Percentiles rank a stretch among this genome's conserved stretches.
phyloP scores from a whole-genome alignment of 2,329 filamentous ascomycete species.

The Exophiala spinifera region DNA sequence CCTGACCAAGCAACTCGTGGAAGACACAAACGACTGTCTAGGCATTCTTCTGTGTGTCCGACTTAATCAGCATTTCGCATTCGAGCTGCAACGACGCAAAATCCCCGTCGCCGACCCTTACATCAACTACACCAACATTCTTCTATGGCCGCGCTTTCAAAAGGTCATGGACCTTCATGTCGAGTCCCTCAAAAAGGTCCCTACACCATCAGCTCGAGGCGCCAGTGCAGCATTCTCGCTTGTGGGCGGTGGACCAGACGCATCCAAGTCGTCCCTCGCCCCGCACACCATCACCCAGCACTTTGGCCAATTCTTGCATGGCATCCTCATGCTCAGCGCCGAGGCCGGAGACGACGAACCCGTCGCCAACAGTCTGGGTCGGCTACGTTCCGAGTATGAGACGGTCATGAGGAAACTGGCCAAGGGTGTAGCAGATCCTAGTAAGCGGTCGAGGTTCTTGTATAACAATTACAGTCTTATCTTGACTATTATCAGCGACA shows the following conservation, averaged over 20 bases:
- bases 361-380: slow-evolving; percentile 72
- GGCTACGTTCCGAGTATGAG: slow-evolving; percentile 79
- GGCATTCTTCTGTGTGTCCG: slow-evolving; percentile 88
- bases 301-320: slow-evolving; percentile 90
- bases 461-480: slow-evolving; percentile 96
- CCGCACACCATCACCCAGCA: slow-evolving; percentile 90
- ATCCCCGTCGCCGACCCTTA: slow-evolving; percentile 87
- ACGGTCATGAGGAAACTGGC: slow-evolving; percentile 75
- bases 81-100: slow-evolving; percentile 87
- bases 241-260: slow-evolving; percentile 52
- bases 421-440: slow-evolving; percentile 68
- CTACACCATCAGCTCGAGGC: slow-evolving; percentile 44
- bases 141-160: slow-evolving; percentile 94
- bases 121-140: slow-evolving; percentile 92
- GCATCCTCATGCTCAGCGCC: slow-evolving; percentile 76
- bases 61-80: slow-evolving; percentile 89
- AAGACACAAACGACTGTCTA: slow-evolving; percentile 76
- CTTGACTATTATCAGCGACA: slow-evolving; percentile 78
- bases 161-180: slow-evolving; percentile 90
- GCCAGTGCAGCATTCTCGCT: slow-evolving; percentile 50
- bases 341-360: slow-evolving; percentile 94
- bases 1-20: slow-evolving; percentile 72
- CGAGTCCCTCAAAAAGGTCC: slow-evolving; percentile 70
- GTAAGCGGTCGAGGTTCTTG: slow-evolving; percentile 82
- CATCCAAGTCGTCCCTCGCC: slow-evolving; percentile 67